Percentiles rank a stretch among this genome's conserved stretches.
Conservation (phyloP, 345 rosid species). For the Salix brachista region DNA sequence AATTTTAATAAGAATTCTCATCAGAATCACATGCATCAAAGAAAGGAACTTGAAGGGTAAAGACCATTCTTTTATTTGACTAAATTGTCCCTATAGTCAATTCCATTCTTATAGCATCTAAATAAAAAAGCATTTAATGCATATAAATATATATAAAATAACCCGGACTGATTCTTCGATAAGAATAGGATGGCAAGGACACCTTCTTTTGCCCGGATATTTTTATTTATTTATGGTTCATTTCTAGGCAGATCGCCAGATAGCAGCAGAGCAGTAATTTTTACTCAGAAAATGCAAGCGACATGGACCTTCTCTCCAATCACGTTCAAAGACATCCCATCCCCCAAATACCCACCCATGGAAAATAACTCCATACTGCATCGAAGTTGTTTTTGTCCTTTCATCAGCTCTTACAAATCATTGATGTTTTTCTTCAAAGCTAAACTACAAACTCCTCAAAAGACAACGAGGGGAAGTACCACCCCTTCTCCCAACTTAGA, state of each 20-base stretch:
- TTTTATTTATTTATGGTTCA: slow-evolving; percentile 16
- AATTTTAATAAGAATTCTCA: slow-evolving; percentile 12
- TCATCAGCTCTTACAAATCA: slow-evolving; percentile 11
- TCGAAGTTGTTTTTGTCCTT: slow-evolving; percentile 18
- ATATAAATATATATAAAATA: not conserved
- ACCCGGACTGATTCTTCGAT: slow-evolving; percentile 38
- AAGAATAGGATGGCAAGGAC: slow-evolving; percentile 18
- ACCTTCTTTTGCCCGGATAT: slow-evolving; percentile 24
- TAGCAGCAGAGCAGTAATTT: not conserved
- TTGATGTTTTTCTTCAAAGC: slow-evolving; percentile 30
- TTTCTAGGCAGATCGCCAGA: slow-evolving; percentile 30
- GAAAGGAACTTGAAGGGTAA: slow-evolving; percentile 12
- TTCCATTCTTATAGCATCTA: not conserved
- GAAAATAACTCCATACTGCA: not conserved
- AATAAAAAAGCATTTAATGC: not conserved
- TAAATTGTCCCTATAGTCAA: slow-evolving; percentile 11
- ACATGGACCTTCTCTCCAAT: slow-evolving; percentile 13
- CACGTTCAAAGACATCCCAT: not conserved
- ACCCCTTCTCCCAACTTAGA: no score
- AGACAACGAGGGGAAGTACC: not conserved
- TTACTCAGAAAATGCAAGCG: slow-evolving; percentile 23
- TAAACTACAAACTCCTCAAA: slow-evolving; percentile 9
- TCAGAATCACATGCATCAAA: slow-evolving; percentile 27
- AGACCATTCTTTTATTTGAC: slow-evolving; percentile 12
- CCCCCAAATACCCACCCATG: not conserved